These are phyloP conservation scores for Mortierella hygrophila DNA, from an alignment of 192 early-diverging fungal species.

Conservation along the genomic window DNA sequence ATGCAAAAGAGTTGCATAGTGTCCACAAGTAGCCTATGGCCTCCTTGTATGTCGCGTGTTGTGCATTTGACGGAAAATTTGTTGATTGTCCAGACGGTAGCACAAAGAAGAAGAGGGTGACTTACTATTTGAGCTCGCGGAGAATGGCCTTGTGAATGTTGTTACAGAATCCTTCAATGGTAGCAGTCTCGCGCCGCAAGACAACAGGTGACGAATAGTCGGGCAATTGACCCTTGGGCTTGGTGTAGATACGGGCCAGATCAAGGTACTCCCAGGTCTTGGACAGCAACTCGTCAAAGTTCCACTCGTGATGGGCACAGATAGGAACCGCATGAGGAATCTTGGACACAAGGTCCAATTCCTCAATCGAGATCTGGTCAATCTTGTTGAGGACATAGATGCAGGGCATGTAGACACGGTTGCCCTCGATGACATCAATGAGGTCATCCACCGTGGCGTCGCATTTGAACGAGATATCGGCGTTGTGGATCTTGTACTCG, in stretches of 20 bases:
- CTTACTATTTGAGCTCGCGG: slow-evolving; percentile 88
- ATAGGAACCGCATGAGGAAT: slow-evolving; percentile 95
- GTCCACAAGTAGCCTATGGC: no score
- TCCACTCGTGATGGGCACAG: slow-evolving; percentile 88
- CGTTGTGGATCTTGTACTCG: slow-evolving; percentile 98
- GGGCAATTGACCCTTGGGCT: slow-evolving; percentile 95
- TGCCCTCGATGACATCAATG: slow-evolving; percentile 97
- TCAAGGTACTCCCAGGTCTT: slow-evolving; percentile 77
- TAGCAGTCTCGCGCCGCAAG: slow-evolving; percentile 73
- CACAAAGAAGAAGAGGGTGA: neutral
- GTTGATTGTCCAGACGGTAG: neutral
- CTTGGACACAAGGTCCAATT: slow-evolving; percentile 96
- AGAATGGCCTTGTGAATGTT: slow-evolving; percentile 95
- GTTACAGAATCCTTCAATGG: slow-evolving; percentile 96
- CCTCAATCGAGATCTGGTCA: slow-evolving; percentile 96
- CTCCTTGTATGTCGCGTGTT: neutral
- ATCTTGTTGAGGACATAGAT: slow-evolving; percentile 99
- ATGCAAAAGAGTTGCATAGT: no score
- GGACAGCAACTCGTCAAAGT: slow-evolving; percentile 97
- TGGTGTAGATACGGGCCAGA: slow-evolving; percentile 70
- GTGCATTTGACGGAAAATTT: neutral
- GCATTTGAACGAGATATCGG: slow-evolving; percentile 93
- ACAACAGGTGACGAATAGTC: slow-evolving; percentile 97
- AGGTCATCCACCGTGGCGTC: slow-evolving; percentile 95
- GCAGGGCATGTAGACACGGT: slow-evolving; percentile 94